phyloP scores from a whole-genome alignment of 2,329 filamentous ascomycete species.

The Metarhizium anisopliae region DNA sequence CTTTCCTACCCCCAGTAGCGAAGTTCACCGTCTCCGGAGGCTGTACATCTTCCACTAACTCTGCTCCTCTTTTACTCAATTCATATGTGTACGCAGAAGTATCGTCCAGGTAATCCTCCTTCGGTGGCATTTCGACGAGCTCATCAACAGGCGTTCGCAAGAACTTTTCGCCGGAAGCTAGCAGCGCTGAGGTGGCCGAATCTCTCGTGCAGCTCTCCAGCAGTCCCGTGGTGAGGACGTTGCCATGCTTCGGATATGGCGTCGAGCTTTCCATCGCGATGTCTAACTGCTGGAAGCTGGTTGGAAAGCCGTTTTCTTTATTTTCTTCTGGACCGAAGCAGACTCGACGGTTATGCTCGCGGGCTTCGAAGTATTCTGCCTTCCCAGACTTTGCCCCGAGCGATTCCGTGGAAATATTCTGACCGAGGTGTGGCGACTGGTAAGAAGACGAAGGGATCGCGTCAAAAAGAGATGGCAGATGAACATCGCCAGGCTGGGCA shows the following conservation, averaged over 20 bases:
- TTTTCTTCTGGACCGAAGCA: not conserved
- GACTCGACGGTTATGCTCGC: slow-evolving; percentile 24
- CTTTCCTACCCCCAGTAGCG: not conserved
- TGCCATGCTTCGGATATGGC: not conserved
- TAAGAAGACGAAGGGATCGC: not conserved
- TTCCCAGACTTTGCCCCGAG: not conserved
- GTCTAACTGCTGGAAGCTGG: not conserved
- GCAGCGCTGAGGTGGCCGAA: slow-evolving; percentile 12
- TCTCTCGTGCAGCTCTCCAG: not conserved
- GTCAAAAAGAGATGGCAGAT: not conserved
- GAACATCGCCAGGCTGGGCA: not conserved
- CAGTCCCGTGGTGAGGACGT: not conserved
- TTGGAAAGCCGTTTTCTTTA: slow-evolving; percentile 7
- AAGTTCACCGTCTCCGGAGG: not conserved
- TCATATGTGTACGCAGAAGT: slow-evolving; percentile 22
- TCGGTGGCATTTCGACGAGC: not conserved
- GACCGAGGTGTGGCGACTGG: not conserved
- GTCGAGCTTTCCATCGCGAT: not conserved
- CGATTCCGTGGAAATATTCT: not conserved
- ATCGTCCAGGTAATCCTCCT: slow-evolving; percentile 13
- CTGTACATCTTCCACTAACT: not conserved
- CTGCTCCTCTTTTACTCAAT: slow-evolving; percentile 15
- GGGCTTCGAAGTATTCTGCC: slow-evolving; percentile 27
- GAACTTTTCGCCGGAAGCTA: slow-evolving; percentile 23
- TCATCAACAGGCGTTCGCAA: slow-evolving; percentile 15